A percentile compares a stretch with the other conserved stretches of the same genome.
These are phyloP conservation scores for Fraxinus platypoda DNA, from an alignment of 305 asterid species.

Conservation along the genomic window DNA sequence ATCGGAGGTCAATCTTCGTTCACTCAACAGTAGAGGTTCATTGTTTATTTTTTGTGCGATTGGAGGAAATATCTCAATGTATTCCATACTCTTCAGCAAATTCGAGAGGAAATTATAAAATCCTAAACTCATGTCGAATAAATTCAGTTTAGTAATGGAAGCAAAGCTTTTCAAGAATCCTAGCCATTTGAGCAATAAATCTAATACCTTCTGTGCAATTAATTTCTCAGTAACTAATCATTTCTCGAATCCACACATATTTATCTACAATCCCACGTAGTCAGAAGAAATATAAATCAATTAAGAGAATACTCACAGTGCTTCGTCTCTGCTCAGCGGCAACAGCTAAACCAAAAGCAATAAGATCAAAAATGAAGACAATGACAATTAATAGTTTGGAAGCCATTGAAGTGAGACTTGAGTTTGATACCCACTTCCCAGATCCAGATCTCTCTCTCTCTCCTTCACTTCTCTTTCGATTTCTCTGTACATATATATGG, in stretches of 20 bases:
- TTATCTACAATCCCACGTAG: not conserved
- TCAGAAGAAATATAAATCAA: not conserved
- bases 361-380: constrained; percentile 66
- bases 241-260: constrained; percentile 5
- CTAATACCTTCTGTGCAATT: not conserved
- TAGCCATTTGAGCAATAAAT: not conserved
- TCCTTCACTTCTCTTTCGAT: not conserved
- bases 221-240: not conserved
- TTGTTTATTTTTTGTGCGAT: not conserved
- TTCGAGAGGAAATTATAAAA: not conserved
- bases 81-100: not conserved
- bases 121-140: not conserved
- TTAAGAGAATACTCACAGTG: constrained; percentile 38
- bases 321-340: constrained; percentile 95
- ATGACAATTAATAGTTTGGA: constrained; percentile 55
- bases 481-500: constrained; percentile 35
- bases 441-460: constrained; percentile 37
- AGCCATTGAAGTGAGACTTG: constrained; percentile 49
- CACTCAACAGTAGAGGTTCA: not conserved
- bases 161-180: not conserved
- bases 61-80: not conserved
- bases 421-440: constrained; percentile 15
- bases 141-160: not conserved
- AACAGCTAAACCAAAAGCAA: constrained; percentile 86
- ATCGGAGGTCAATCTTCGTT: not conserved